Conservation (phyloP, 352 stramenopile genomes). For the Aphanomyces cochlioides region DNA sequence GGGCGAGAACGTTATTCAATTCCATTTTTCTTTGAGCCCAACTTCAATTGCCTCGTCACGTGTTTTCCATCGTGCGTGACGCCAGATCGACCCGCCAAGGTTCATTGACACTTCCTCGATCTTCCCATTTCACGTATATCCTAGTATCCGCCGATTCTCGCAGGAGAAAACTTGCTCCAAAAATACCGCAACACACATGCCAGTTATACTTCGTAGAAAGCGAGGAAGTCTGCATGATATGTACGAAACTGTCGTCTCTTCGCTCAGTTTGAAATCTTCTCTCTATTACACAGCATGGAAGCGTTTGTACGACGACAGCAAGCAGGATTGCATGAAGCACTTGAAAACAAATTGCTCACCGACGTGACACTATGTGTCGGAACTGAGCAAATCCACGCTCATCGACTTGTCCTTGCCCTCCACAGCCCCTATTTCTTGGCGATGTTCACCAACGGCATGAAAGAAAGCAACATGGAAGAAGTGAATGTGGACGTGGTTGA, state of each 20-base stretch:
- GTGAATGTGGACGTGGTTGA: constrained; percentile 59
- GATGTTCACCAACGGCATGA: constrained; percentile 74
- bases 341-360: constrained; percentile 46
- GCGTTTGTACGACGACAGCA: background rate
- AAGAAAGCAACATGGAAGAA: constrained; percentile 42
- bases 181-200: constrained; percentile 72
- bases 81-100: constrained; percentile 44
- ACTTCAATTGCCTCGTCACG: constrained; percentile 61
- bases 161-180: constrained; percentile 63
- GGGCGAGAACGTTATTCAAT: constrained; percentile 66
- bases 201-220: constrained; percentile 5
- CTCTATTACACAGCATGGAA: too few relatives aligned
- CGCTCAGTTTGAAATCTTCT: background rate
- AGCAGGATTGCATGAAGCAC: constrained; percentile 43
- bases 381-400: constrained; percentile 43
- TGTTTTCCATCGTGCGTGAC: constrained; percentile 61
- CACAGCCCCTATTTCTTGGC: constrained; percentile 70
- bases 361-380: constrained; percentile 61
- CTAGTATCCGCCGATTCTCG: constrained; percentile 56
- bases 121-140: background rate
- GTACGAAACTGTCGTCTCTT: too few relatives aligned
- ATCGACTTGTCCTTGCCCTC: constrained; percentile 58
- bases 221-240: background rate
- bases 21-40: constrained; percentile 76
- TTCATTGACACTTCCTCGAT: background rate